Evolutionary conservation across 2,329 filamentous ascomycete species (phyloP), one percentile per base, ranked within the genome.

Genomic region (Aotearoamyces nothofagi): DNA sequence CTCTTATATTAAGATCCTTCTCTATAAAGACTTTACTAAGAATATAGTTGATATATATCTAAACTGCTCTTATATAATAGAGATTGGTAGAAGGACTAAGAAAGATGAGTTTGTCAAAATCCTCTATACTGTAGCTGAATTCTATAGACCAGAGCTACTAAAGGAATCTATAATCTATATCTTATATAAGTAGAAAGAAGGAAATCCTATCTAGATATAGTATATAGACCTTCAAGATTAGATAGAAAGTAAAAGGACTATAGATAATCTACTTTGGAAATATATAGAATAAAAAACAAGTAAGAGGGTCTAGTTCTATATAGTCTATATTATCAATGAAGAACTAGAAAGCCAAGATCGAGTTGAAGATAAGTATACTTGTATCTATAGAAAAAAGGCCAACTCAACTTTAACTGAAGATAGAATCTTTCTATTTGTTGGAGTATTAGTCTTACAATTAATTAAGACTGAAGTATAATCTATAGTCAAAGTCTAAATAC

Each of bases 31-130:
- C 32, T 33, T 33, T 33, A 33, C 24, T 13, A 30, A 27, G 24
- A 33, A 30, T 30, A 34, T 22, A 13, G 28, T 34, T 31, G 24
- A 34, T 22, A 25, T 22, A 17, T 34, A 34, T 34, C 24, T 31
- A 14, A 34, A 30, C 24, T 34, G 19, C 19, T 4, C 24, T 34
- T 13, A 34, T 34, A 25, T 25, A 20, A 31, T 28, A 12, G 28
- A 34, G 28, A 25, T 31, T 34, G 24, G 32, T 16, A 22, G 28
- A 31, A 34, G 24, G 24, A 30, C 28, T 31, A 17, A 34, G 28
- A 34, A 34, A 34, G 28, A 34, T 34, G 22, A 34, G 24, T 34
- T 34, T 31, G 24, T 34, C 17, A 31, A 34, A 25, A 34, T 34
- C 22, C 28, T 34, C 25, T 34, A 22, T 28, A 34, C 24, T 22